Evolutionary conservation across 2,329 filamentous ascomycete species (phyloP).

Genomic region (Dichotomopilus funicola): DNA sequence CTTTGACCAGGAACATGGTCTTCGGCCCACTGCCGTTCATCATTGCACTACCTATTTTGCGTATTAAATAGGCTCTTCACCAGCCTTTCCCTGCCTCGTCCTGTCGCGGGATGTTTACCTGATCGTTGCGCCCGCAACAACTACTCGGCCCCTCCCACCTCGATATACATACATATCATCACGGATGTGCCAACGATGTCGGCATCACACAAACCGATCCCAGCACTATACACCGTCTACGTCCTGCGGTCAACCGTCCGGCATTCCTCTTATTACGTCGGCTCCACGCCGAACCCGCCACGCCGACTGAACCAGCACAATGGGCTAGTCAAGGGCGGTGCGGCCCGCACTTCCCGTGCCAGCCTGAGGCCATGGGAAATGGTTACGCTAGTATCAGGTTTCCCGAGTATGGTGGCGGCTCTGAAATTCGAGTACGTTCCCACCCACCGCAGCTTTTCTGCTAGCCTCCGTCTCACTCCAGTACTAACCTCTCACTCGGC

Average conservation of each 20-base stretch:
- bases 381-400: conserved; percentile 78
- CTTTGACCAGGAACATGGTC: too few species aligned
- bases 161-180: background rate
- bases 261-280: conserved; percentile 72
- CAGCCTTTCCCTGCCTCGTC: too few species aligned
- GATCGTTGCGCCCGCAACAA: too few species aligned
- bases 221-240: conserved; percentile 90
- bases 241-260: conserved; percentile 76
- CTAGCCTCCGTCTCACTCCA: background rate
- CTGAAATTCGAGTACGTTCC: conserved; percentile 82
- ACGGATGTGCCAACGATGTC: conserved; percentile 8
- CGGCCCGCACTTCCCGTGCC: conserved; percentile 62
- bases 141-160: background rate
- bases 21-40: too few species aligned
- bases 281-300: conserved; percentile 82
- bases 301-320: conserved; percentile 89
- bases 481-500: background rate
- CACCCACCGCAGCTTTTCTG: background rate
- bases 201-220: conserved; percentile 54
- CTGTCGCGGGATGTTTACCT: too few species aligned
- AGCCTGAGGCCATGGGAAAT: conserved; percentile 84
- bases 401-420: conserved; percentile 78
- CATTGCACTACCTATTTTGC: too few species aligned
- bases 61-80: too few species aligned
- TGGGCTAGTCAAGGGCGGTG: conserved; percentile 74